Percentiles rank a stretch among this genome's conserved stretches.
Evolutionary conservation across 2,329 filamentous ascomycete genomes (phyloP).

Genomic region (Beauveria australis): DNA sequence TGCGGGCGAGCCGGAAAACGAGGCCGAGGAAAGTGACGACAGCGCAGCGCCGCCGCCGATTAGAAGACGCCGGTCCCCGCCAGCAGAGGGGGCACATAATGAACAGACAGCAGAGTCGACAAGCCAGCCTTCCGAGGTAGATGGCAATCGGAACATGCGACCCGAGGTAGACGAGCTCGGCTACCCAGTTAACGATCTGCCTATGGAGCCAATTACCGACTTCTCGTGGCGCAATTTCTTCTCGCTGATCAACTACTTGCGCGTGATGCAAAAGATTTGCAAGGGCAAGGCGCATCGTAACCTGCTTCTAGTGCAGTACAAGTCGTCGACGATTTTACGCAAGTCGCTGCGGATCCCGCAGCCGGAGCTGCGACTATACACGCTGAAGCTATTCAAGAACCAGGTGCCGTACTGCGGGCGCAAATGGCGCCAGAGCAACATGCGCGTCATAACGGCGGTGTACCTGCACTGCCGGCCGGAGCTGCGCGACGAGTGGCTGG

Average conservation of each 20-base stretch:
- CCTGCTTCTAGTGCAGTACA: constrained; percentile 89
- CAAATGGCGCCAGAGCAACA: constrained; percentile 97
- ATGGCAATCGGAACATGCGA: constrained; percentile 24
- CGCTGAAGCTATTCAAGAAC: constrained; percentile 95
- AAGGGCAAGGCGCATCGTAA: constrained; percentile 93
- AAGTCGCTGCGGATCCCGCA: constrained; percentile 90
- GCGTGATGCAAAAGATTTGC: constrained; percentile 95
- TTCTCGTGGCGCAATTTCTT: constrained; percentile 96
- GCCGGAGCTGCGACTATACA: constrained; percentile 79
- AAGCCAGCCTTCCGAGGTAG: constrained; percentile 20
- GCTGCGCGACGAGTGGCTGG: constrained; percentile 88
- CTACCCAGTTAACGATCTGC: constrained; percentile 63
- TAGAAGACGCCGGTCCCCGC: constrained; percentile 43
- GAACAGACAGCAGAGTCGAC: constrained; percentile 18
- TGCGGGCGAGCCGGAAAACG: constrained; percentile 26
- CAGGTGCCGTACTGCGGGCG: constrained; percentile 97
- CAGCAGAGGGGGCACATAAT: constrained; percentile 18
- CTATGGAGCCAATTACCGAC: constrained; percentile 70
- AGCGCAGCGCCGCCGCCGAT: constrained; percentile 84
- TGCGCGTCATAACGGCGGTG: constrained; percentile 96
- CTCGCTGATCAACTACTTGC: constrained; percentile 87
- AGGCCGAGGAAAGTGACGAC: constrained; percentile 51
- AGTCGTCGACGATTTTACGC: constrained; percentile 83
- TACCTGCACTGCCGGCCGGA: constrained; percentile 92
- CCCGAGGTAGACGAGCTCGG: constrained; percentile 80